Conservation (phyloP, 202 grass and related monocot genomes). For the Setaria italica region DNA sequence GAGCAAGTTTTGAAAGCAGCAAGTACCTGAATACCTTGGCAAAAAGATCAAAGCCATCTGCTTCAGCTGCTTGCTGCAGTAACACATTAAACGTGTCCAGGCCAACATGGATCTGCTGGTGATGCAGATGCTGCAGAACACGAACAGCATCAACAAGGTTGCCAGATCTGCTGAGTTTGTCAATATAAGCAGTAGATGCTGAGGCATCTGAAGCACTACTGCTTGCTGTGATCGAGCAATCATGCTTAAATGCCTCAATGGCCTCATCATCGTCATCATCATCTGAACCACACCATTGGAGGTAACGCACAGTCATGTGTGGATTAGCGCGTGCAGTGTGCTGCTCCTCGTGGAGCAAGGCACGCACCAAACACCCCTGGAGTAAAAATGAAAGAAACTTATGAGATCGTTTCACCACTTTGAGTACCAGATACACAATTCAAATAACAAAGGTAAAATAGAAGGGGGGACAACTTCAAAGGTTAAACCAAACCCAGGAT, state of each 20-base stretch:
- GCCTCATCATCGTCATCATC: not conserved
- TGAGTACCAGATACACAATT: not conserved
- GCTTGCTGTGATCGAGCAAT: not conserved
- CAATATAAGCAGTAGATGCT: conserved; percentile 42
- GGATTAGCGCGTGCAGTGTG: not conserved
- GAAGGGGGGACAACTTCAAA: not conserved
- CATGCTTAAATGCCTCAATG: conserved; percentile 12
- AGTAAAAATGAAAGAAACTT: not conserved
- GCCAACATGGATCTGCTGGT: conserved; percentile 45
- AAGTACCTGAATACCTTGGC: conserved; percentile 81
- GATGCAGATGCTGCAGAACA: conserved; percentile 52
- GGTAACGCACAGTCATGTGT: not conserved
- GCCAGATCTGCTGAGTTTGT: conserved; percentile 66
- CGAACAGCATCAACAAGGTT: conserved; percentile 51
- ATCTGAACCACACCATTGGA: conserved; percentile 1
- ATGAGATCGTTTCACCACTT: not conserved
- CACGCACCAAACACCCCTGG: conserved; percentile 41
- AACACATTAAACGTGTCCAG: conserved; percentile 59
- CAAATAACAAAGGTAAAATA: not conserved
- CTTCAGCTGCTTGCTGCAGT: conserved; percentile 52
- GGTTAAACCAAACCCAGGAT: not conserved
- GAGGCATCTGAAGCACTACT: conserved; percentile 3
- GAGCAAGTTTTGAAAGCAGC: conserved; percentile 68
- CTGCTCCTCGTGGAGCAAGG: not conserved
- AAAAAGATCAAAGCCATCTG: conserved; percentile 58